Conservation (phyloP, 2,329 filamentous ascomycete species). For the Torrubiellomyces zombiae region DNA sequence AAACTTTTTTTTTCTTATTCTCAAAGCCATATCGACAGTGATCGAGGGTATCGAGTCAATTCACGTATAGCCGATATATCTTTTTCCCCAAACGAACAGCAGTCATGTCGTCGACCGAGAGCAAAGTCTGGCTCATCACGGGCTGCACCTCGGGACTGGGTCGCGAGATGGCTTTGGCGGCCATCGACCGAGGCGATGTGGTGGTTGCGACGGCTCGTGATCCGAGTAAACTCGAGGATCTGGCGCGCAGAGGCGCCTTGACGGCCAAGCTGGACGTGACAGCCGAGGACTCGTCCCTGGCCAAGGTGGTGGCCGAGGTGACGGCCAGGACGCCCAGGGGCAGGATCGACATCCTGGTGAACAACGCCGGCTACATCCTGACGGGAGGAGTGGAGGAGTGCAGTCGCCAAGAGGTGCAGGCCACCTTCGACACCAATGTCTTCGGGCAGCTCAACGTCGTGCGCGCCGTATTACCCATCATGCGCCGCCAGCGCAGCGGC, state of each 20-base stretch:
- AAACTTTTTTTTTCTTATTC: too few species aligned
- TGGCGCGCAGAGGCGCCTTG: slow-evolving; percentile 24
- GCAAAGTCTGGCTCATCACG: slow-evolving; percentile 37
- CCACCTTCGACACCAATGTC: slow-evolving; percentile 34
- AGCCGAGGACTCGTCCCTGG: slow-evolving; percentile 13
- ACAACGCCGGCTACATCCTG: slow-evolving; percentile 28
- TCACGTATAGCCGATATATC: too few species aligned
- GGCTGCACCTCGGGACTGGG: slow-evolving; percentile 36
- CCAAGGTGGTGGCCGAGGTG: slow-evolving; percentile 15
- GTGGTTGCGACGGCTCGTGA: slow-evolving; percentile 34
- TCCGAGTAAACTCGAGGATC: slow-evolving; percentile 19
- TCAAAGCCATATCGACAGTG: too few species aligned
- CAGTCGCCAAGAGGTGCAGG: slow-evolving; percentile 17
- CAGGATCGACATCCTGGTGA: slow-evolving; percentile 30
- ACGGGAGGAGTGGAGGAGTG: slow-evolving; percentile 24
- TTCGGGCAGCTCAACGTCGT: slow-evolving; percentile 32
- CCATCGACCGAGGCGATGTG: slow-evolving; percentile 27
- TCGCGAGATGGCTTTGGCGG: slow-evolving; percentile 22
- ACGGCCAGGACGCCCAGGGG: too few species aligned
- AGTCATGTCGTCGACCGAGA: too few species aligned
- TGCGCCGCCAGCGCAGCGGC: slow-evolving; percentile 21
- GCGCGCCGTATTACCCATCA: slow-evolving; percentile 28
- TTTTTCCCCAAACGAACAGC: too few species aligned
- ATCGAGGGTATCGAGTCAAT: too few species aligned
- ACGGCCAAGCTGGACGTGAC: slow-evolving; percentile 31